Base-by-base conservation (phyloP, 2,329 filamentous ascomycete genomes). In the Paraphaeosphaeria sporulosa region DNA sequence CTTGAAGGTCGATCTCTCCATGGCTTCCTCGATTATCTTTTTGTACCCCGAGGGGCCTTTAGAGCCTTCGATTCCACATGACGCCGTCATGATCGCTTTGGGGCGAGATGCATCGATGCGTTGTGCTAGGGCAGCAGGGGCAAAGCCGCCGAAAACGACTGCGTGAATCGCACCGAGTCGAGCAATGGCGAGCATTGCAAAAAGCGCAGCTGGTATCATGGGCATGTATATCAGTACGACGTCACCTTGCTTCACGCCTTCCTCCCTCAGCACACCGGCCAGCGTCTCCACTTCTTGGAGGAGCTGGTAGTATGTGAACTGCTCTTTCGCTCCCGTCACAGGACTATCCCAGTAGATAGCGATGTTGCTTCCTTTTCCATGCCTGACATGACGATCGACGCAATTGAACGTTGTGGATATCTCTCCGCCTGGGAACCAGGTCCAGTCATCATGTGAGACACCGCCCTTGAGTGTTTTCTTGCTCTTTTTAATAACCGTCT, bases 161-260 rank as follows among this genome's bases (percentile, higher is more conserved):
- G 92, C 89, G 74, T 98, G 94, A 55, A 97, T 88, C 17, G 93
- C 94, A 12, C 94, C 94, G 0, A 97, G 83, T 10, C 93, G 87
- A 62, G 88, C 88, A 60, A 91, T 87, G 25, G 94, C 93, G 4
- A 97, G 86, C 65, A 95, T 93, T 10, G 91, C 94, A 63, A 96
- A 88, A n/a, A 97, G 76, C 1, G 93, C 91, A 0, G 92, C 89
- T 0, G 94, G 94, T 46, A 97, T 92, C 94, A 97, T 97, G 57
- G 94, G 94, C 94, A 97, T 97, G 78, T 97, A 98, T 30, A 97
- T 86, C 64, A 97, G 84, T 6, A 97, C 92, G 0, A 95, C 90
- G 80, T 97, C 92, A 1, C 94, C 93, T 77, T 87, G 92, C 66
- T 84, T 84, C 5, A 97, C 90, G 0, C 93, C 93, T 70, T 94